These are phyloP conservation scores for Ulota crispa DNA, from an alignment of 225 moss, liverwort and hornwort genomes.

Conservation along the genomic window DNA sequence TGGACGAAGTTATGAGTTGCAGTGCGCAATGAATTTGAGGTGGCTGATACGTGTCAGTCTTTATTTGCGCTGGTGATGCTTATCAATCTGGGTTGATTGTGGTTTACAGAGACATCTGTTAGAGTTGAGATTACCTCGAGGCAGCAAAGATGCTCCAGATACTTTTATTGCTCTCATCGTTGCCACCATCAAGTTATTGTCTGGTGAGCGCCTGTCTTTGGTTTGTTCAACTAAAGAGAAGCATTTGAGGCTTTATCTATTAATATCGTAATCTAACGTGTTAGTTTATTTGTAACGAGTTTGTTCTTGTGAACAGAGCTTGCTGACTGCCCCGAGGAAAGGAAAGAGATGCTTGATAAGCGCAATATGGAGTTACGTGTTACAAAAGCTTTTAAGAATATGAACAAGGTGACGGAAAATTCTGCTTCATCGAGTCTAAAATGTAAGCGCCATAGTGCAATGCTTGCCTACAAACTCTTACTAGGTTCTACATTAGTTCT, in stretches of 20 bases:
- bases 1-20: not conserved
- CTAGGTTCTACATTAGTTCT: not conserved
- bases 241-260: not conserved
- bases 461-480: not conserved
- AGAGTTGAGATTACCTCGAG: constrained; percentile 77
- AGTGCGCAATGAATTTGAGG: not conserved
- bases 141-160: constrained; percentile 67
- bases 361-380: constrained; percentile 28
- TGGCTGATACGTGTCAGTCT: constrained; percentile 3
- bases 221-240: not conserved
- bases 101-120: constrained; percentile 79
- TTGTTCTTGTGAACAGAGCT: constrained; percentile 58
- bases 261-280: not conserved
- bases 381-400: constrained; percentile 17
- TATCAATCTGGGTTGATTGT: constrained; percentile 19
- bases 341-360: constrained; percentile 45
- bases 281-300: not conserved
- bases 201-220: constrained; percentile 52
- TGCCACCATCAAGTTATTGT: constrained; percentile 83
- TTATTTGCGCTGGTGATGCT: constrained; percentile 14
- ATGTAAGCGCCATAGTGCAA: constrained; percentile 30
- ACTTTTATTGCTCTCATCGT: constrained; percentile 90
- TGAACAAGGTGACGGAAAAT: constrained; percentile 25
- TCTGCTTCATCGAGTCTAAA: constrained; percentile 41
- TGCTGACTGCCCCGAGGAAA: constrained; percentile 65